Percentiles rank a stretch among this genome's conserved stretches.
Conservation (phyloP, 148 eudicot species). For the Rhododendron vialii region DNA sequence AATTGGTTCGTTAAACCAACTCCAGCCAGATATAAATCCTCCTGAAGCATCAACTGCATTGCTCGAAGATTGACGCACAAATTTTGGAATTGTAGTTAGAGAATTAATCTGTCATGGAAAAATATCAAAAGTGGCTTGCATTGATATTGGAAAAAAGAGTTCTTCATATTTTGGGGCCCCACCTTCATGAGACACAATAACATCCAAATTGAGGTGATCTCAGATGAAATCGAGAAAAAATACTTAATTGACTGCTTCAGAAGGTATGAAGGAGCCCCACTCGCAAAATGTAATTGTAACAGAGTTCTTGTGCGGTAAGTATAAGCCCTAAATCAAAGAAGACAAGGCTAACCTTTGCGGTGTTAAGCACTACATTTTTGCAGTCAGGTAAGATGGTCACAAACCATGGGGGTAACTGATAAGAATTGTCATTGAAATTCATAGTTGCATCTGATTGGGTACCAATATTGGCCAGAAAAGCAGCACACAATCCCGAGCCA, state of each 20-base stretch:
- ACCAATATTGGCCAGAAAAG: slow-evolving; percentile 76
- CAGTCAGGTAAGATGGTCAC: slow-evolving; percentile 99
- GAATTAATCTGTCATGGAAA: slow-evolving; percentile 66
- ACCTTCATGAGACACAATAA: neutral
- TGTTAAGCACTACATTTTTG: slow-evolving; percentile 79
- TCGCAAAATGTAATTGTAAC: neutral
- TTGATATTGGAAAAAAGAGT: neutral
- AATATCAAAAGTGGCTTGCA: neutral
- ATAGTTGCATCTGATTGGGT: slow-evolving; percentile 66
- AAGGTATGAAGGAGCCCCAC: neutral
- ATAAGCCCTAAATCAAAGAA: neutral
- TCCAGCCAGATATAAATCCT: slow-evolving; percentile 56
- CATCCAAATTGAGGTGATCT: neutral
- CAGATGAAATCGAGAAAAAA: neutral
- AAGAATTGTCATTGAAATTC: slow-evolving; percentile 69
- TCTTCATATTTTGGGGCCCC: neutral
- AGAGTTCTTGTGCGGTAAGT: neutral
- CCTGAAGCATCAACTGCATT: slow-evolving; percentile 35
- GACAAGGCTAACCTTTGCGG: slow-evolving; percentile 71
- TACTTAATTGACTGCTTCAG: neutral
- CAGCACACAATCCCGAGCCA: slow-evolving; percentile 67
- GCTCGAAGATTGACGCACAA: slow-evolving; percentile 31
- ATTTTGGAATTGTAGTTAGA: slow-evolving; percentile 45
- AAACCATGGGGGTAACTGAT: slow-evolving; percentile 88
- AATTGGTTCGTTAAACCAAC: slow-evolving; percentile 75